phyloP scores from a whole-genome alignment of 495 filamentous ascomycete genomes.

The Neurospora sp. region DNA sequence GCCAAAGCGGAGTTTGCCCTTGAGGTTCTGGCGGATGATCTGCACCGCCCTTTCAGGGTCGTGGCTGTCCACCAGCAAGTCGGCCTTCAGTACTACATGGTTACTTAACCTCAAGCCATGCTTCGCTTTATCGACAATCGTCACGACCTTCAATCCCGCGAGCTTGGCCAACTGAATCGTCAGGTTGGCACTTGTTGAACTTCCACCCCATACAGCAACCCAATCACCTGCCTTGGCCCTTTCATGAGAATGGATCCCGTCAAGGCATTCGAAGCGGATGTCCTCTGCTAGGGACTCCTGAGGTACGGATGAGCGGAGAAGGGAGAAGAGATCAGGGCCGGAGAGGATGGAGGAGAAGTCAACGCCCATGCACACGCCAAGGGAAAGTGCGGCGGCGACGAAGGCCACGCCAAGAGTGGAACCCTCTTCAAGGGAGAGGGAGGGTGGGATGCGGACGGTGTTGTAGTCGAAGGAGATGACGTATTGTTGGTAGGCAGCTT shows the following conservation, averaged over 20 bases:
- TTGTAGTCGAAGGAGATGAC: slow-evolving; percentile 53
- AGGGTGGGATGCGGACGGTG: slow-evolving; percentile 44
- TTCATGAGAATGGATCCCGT: slow-evolving; percentile 31
- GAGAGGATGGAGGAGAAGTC: slow-evolving; percentile 37
- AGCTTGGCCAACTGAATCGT: slow-evolving; percentile 52
- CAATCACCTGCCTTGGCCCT: slow-evolving; percentile 45
- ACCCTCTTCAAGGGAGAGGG: slow-evolving; percentile 37
- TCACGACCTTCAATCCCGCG: slow-evolving; percentile 46
- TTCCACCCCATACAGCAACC: slow-evolving; percentile 62
- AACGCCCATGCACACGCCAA: slow-evolving; percentile 52
- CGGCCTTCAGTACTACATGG: slow-evolving; percentile 32
- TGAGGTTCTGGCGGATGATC: slow-evolving; percentile 47
- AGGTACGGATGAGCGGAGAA: slow-evolving; percentile 28
- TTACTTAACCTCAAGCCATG: slow-evolving; percentile 46
- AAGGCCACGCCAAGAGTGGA: slow-evolving; percentile 56
- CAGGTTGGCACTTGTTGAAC: slow-evolving; percentile 49
- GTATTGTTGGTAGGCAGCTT: slow-evolving; percentile 61
- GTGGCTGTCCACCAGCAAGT: slow-evolving; percentile 53
- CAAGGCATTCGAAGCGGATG: slow-evolving; percentile 44
- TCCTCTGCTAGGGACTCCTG: slow-evolving; percentile 37
- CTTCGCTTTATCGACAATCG: slow-evolving; percentile 49
- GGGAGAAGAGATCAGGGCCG: slow-evolving; percentile 44
- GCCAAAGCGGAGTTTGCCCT: slow-evolving; percentile 47
- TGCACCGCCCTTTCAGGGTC: slow-evolving; percentile 48
- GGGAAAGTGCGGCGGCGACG: slow-evolving; percentile 46